A percentile compares a stretch with the other conserved stretches of the same genome.
phyloP scores from a whole-genome alignment of 352 stramenopile species.

The Pelagophyceae sp. region DNA sequence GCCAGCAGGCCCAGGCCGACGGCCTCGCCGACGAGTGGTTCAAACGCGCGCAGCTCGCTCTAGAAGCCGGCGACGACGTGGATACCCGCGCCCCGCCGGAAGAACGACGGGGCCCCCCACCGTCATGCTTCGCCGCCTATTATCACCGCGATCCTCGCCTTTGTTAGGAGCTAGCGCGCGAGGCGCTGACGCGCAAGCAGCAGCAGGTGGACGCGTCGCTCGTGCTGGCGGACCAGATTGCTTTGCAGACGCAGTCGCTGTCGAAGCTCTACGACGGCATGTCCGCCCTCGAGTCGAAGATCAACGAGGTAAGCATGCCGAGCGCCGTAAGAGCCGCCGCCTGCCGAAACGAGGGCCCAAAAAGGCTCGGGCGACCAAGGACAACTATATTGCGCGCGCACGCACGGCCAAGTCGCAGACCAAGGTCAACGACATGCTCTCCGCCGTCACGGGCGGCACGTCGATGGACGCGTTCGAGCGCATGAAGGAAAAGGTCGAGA shows the following conservation, averaged over 20 bases:
- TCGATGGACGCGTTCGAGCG: constrained; percentile 65
- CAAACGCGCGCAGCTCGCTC: constrained; percentile 60
- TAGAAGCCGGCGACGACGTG: constrained; percentile 66
- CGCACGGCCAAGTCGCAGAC: constrained; percentile 59
- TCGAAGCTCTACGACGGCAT: constrained; percentile 64
- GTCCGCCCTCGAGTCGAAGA: constrained; percentile 40
- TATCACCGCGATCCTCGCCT: no score
- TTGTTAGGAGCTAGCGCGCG: constrained; percentile 57
- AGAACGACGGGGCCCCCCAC: no score
- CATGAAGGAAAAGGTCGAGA: constrained; percentile 74
- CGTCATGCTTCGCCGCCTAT: no score
- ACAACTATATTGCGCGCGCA: constrained; percentile 60
- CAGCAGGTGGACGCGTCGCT: constrained; percentile 48
- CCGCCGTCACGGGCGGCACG: constrained; percentile 51
- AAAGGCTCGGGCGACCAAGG: constrained; percentile 60
- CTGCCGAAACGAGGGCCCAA: constrained; percentile 18
- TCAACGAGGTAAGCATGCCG: background rate
- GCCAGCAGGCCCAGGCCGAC: constrained; percentile 61
- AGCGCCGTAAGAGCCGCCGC: background rate
- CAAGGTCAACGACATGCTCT: constrained; percentile 72
- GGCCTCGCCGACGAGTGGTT: constrained; percentile 54
- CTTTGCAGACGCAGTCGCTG: constrained; percentile 46
- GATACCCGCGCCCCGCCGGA: no score
- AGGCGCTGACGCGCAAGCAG: constrained; percentile 56
- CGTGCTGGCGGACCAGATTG: constrained; percentile 50